phyloP scores from a whole-genome alignment of 192 early-diverging fungal genomes.

The Obelidium mucronatum region DNA sequence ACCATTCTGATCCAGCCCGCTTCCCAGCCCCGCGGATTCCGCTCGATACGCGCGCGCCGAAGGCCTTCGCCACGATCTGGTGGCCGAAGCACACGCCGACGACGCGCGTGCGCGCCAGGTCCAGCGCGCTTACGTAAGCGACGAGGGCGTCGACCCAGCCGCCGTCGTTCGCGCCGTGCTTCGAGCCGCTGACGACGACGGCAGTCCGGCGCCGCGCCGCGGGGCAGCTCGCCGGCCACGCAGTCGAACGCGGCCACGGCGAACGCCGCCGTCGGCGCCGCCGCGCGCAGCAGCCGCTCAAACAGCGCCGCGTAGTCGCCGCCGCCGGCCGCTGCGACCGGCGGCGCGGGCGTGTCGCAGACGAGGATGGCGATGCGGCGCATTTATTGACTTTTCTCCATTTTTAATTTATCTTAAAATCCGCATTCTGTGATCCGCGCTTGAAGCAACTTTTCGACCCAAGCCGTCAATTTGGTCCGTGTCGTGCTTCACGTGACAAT shows the following conservation, averaged over 20 bases:
- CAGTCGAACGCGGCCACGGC: background rate
- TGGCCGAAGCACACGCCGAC: slow-evolving; percentile 83
- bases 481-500: no score
- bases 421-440: no score
- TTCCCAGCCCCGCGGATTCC: slow-evolving; percentile 79
- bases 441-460: no score
- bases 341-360: slow-evolving; percentile 30
- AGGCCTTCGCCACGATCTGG: slow-evolving; percentile 77
- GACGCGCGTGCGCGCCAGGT: slow-evolving; percentile 52
- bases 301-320: slow-evolving; percentile 41
- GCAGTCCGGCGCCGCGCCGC: slow-evolving; percentile 30
- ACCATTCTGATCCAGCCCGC: slow-evolving; percentile 52
- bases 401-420: no score
- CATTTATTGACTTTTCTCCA: background rate
- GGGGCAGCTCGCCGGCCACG: no score
- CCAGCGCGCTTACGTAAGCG: slow-evolving; percentile 62
- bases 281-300: slow-evolving; percentile 27
- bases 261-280: background rate
- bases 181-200: slow-evolving; percentile 51
- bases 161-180: slow-evolving; percentile 64
- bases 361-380: slow-evolving; percentile 8
- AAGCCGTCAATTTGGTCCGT: no score
- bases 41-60: slow-evolving; percentile 55
- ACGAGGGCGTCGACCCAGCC: slow-evolving; percentile 50
- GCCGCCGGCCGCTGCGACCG: background rate